These are phyloP conservation scores for Tinospora cordifolia DNA, from an alignment of 164 flowering plant species.

Conservation along the genomic window DNA sequence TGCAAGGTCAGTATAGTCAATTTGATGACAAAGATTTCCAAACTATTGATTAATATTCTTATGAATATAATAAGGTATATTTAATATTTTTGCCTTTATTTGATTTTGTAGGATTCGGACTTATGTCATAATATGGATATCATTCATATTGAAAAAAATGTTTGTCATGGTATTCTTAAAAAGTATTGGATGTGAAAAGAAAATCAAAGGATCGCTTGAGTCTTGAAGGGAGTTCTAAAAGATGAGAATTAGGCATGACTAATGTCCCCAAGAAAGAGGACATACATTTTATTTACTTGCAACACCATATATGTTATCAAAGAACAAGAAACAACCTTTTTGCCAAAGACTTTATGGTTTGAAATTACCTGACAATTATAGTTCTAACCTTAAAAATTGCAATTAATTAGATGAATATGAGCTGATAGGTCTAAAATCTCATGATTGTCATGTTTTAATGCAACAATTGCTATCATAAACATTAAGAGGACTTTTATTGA, in stretches of 20 bases:
- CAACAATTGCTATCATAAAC: neutral
- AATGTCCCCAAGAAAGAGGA: neutral
- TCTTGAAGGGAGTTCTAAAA: neutral
- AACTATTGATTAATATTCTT: too few relatives aligned
- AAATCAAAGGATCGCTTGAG: slow-evolving; percentile 6
- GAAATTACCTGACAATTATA: slow-evolving; percentile 5
- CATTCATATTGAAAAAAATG: slow-evolving; percentile 9
- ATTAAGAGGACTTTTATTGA: slow-evolving; percentile 3
- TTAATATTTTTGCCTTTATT: too few relatives aligned
- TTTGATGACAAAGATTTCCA: too few relatives aligned
- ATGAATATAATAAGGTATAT: too few relatives aligned
- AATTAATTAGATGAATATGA: neutral
- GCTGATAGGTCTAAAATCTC: neutral
- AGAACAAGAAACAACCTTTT: neutral
- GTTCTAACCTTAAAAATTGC: neutral
- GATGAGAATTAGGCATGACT: neutral
- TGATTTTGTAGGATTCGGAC: too few relatives aligned
- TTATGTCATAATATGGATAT: neutral
- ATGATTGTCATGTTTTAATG: slow-evolving; percentile 7
- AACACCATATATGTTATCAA: neutral
- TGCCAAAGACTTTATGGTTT: neutral
- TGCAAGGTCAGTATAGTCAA: neutral
- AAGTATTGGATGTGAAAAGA: neutral
- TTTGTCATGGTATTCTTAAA: neutral
- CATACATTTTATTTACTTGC: neutral